Conservation (phyloP, 139 green algal genomes). For the Micractinium sp. region DNA sequence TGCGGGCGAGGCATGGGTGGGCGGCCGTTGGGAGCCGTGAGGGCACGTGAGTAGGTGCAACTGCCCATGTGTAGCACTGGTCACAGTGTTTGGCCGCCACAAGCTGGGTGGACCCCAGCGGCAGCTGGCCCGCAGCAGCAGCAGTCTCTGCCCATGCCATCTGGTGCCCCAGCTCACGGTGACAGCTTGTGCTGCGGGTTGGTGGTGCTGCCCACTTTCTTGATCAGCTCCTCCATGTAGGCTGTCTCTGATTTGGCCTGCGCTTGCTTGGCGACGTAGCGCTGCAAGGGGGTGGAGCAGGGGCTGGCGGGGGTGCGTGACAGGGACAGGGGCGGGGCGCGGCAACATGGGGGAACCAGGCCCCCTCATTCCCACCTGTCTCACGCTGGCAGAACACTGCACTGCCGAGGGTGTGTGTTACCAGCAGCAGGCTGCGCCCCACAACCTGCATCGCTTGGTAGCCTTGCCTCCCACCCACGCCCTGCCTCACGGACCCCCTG, state of each 20-base stretch:
- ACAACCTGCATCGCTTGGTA: neutral
- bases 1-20: too few relatives aligned
- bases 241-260: neutral
- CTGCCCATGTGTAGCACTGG: too few relatives aligned
- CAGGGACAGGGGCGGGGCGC: neutral
- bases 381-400: neutral
- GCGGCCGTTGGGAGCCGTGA: too few relatives aligned
- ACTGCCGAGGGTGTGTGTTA: neutral
- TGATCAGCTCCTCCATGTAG: slow-evolving; percentile 44
- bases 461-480: too few relatives aligned
- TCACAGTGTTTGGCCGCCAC: too few relatives aligned
- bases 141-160: neutral
- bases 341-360: neutral
- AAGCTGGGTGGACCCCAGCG: neutral
- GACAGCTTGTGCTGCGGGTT: slow-evolving; percentile 15
- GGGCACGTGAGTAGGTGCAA: too few relatives aligned
- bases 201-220: neutral
- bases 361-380: neutral
- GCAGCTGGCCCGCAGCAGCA: neutral
- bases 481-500: neutral
- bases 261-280: neutral
- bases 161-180: neutral
- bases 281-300: neutral
- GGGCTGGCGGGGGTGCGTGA: neutral
- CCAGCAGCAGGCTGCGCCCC: neutral